Percentiles rank a stretch among this genome's conserved stretches.
Conservation (phyloP, 805 yeast genomes). For the Yueomyces sinensis region DNA sequence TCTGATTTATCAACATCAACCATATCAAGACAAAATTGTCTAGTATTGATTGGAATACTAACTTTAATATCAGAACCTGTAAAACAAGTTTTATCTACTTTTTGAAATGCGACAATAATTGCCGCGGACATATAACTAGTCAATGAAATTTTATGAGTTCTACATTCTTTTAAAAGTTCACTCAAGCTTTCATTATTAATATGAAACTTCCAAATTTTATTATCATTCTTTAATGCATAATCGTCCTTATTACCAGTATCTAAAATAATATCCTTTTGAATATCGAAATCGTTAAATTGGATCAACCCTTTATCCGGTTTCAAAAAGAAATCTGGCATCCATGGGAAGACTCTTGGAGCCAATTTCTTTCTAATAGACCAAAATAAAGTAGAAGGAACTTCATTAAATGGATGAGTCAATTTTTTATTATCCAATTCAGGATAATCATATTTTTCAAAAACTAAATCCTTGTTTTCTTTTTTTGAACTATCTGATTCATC, state of each 20-base stretch:
- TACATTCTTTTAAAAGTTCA: constrained; percentile 9
- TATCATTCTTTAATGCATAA: not conserved
- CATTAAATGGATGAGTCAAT: constrained; percentile 9
- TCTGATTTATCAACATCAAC: not conserved
- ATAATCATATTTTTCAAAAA: not conserved
- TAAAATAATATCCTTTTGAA: not conserved
- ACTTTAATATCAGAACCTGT: constrained; percentile 6
- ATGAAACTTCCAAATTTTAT: not conserved
- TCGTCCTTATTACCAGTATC: no score
- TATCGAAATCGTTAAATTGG: not conserved
- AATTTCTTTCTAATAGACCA: not conserved
- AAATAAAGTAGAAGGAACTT: not conserved
- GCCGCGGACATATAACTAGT: constrained; percentile 12
- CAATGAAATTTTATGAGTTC: constrained; percentile 9
- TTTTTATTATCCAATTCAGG: not conserved
- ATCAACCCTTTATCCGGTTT: not conserved
- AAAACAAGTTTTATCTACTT: not conserved
- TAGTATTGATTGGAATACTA: constrained; percentile 3
- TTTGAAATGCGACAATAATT: constrained; percentile 3
- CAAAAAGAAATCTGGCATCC: not conserved
- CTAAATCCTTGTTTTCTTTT: not conserved
- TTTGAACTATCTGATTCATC: not conserved
- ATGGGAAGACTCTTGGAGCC: not conserved
- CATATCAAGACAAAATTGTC: not conserved
- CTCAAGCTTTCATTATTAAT: constrained; percentile 3